Conservation (phyloP, 495 filamentous ascomycete genomes). For the Aspergillus wentii region DNA sequence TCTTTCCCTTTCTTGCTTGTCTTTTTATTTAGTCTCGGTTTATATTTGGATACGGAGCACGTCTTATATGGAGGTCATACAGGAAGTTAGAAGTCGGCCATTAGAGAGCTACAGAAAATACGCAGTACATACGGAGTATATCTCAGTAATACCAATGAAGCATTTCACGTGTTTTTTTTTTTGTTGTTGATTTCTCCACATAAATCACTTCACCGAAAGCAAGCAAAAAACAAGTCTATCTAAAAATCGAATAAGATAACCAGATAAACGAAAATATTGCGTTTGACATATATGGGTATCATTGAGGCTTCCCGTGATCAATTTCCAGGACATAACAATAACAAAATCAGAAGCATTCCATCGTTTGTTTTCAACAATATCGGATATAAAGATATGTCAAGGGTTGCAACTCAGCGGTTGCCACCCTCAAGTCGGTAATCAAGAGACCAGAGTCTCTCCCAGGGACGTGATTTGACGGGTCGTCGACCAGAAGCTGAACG, state of each 20-base stretch:
- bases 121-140: too few species aligned
- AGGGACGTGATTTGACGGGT: slow-evolving; percentile 33
- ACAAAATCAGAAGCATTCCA: background rate
- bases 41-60: too few species aligned
- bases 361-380: background rate
- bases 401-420: slow-evolving; percentile 2
- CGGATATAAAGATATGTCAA: slow-evolving; percentile 3
- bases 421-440: slow-evolving; percentile 42
- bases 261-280: too few species aligned
- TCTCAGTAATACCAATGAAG: too few species aligned
- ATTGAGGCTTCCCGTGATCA: slow-evolving; percentile 2
- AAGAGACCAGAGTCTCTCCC: slow-evolving; percentile 48
- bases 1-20: background rate
- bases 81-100: too few species aligned
- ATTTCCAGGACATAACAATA: slow-evolving; percentile 4
- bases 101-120: too few species aligned
- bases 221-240: slow-evolving; percentile 9
- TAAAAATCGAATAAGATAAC: too few species aligned
- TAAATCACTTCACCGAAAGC: background rate
- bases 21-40: too few species aligned
- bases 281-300: slow-evolving; percentile 28
- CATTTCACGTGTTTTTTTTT: too few species aligned
- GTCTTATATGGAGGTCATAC: too few species aligned
- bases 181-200: too few species aligned
- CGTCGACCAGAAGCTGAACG: slow-evolving; percentile 18